phyloP scores from a whole-genome alignment of 2,329 filamentous ascomycete genomes.

The Phaeoacremonium minimum region DNA sequence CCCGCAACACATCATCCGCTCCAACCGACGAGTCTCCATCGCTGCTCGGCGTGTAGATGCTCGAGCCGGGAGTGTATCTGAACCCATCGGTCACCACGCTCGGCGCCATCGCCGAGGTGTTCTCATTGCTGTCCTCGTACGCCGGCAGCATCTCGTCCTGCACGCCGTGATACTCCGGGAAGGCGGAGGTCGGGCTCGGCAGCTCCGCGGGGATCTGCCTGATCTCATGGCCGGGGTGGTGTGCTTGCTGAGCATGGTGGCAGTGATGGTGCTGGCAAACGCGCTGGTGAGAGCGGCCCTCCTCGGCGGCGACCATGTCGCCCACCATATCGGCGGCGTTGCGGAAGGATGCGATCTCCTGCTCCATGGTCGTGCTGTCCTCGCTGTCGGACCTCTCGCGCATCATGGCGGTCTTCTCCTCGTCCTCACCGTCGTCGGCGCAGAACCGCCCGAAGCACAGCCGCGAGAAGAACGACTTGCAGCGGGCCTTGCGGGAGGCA shows the following conservation, averaged over 20 bases:
- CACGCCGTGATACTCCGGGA: conserved; percentile 24
- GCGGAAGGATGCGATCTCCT: conserved; percentile 44
- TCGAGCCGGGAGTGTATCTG: conserved; percentile 28
- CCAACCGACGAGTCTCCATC: conserved; percentile 12
- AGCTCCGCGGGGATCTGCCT: conserved; percentile 3
- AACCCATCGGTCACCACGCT: conserved; percentile 38
- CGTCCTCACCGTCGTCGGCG: conserved; percentile 13
- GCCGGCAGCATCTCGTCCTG: conserved; percentile 34
- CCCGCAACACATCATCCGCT: conserved; percentile 13
- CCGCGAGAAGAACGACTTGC: conserved; percentile 16
- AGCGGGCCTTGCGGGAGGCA: conserved; percentile 10
- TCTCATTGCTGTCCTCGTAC: conserved; percentile 29
- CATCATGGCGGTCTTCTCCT: conserved; percentile 32
- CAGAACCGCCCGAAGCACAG: background rate
- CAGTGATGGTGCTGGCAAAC: conserved; percentile 10
- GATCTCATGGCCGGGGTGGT: conserved; percentile 5
- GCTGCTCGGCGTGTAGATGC: conserved; percentile 17
- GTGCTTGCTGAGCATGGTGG: conserved; percentile 3
- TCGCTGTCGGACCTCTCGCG: conserved; percentile 10
- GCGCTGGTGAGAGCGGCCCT: conserved; percentile 20
- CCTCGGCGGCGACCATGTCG: conserved; percentile 39
- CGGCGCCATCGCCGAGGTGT: conserved; percentile 19
- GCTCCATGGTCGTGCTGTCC: conserved; percentile 34
- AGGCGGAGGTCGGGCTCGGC: conserved; percentile 17
- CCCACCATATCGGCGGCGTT: conserved; percentile 39